These are phyloP conservation scores for Boletus insuetus DNA, from an alignment of 768 basidiomycete species.

Conservation along the genomic window DNA sequence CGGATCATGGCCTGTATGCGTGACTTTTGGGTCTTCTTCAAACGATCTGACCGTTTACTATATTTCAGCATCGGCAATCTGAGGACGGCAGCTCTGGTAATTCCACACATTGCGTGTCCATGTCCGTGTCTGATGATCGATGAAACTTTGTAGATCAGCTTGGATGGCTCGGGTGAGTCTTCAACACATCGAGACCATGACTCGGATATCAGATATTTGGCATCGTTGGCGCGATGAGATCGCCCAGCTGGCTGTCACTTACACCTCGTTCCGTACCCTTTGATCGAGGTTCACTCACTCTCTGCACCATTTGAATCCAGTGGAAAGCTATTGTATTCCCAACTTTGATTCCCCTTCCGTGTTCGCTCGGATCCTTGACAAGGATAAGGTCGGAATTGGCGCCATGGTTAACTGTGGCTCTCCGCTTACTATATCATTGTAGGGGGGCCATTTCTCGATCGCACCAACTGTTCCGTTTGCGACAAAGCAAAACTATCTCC, in stretches of 20 bases:
- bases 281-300: conserved; percentile 2
- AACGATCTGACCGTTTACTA: conserved; percentile 6
- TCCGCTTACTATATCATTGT: not conserved
- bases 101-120: conserved; percentile 9
- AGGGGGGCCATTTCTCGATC: conserved; percentile 92
- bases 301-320: conserved; percentile 33
- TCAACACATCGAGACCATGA: not conserved
- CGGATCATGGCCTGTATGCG: conserved; percentile 76
- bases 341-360: conserved; percentile 93
- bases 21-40: not conserved
- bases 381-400: conserved; percentile 51
- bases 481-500: conserved; percentile 81
- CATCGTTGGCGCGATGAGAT: too few species aligned
- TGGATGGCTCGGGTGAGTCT: conserved; percentile 74
- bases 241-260: not conserved
- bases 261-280: not conserved
- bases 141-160: conserved; percentile 48
- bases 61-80: conserved; percentile 72
- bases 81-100: conserved; percentile 72
- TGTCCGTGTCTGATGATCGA: conserved; percentile 3
- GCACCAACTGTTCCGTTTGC: conserved; percentile 66
- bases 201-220: too few species aligned
- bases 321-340: conserved; percentile 91
- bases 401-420: not conserved
- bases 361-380: conserved; percentile 87